Evolutionary conservation across 768 basidiomycete species (phyloP), one percentile per base, ranked within the genome.

Genomic region (Porpolomopsis calyptriformis): DNA sequence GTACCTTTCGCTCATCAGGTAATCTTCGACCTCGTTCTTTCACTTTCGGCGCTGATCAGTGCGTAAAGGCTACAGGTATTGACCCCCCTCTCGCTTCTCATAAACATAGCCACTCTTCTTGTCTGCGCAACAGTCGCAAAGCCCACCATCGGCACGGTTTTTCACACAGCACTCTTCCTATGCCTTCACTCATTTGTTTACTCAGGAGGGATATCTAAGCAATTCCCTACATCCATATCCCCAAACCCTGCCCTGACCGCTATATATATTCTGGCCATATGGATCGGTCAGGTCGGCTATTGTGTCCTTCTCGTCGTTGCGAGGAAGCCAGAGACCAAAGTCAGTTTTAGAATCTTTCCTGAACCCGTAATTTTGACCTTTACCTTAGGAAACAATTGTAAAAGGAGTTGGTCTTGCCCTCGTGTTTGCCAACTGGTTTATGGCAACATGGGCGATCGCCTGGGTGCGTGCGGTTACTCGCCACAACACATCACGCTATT

Each of bases 391-490:
- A 45, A 74, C 85, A 0, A 59, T 90, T 2, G 72, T 82, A 2
- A 80, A 86, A 56, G 90, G 80, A 8, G 84, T 91, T n/a, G 92
- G 88, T 0, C 55, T 82, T 2, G 72, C 80, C 4, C 73, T 93
- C 35, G 82, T 89, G 2, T 57, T 83, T 14, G 73, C 86, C 2
- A 91, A 94, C 52, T 82, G 85, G 75, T 53, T 82, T 3, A 82
- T 86, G 77, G 87, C 81, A 0, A 57, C 74, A 0, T 92, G 87
- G 85, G 81, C 84, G 0, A 72, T 91, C 20, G 67, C 78, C 82
- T 85, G 52, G 37, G 69, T 55, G 14, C 16, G 4, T 26, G n/a
- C 29, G 18, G 24, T 42, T 40, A 6, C 11, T 44, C 16, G 9
- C 22, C 19, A 6, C 25, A 37, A 27, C 36, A 43, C 20, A 38